Base-by-base conservation (phyloP, 169 alveolate genomes). In the Eimeria falciformis region DNA sequence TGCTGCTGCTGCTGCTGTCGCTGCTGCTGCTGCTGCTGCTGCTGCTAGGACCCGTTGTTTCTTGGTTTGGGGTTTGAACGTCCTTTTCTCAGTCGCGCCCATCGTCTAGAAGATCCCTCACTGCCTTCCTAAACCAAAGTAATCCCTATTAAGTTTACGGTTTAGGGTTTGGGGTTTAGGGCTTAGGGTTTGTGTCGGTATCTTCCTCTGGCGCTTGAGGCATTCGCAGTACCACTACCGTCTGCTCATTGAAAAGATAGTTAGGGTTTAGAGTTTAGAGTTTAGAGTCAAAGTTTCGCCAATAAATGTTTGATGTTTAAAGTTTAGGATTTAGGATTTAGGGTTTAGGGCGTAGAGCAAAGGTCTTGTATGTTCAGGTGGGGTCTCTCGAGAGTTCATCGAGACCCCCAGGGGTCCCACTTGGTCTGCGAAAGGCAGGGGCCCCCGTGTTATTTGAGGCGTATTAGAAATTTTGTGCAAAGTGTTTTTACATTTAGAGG, bases 361-460 rank as follows among this genome's bases (percentile, higher is more conserved):
- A 14, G 58, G 58, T 7, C 58, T 50, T 50, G 58, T 14, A 9
- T 7, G 21, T 50, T 7, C 58, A 14, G 21, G 21, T 50, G 58
- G 21, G 14, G 58, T 14, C 58, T 14, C 58, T 14, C 7, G 58
- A 50, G 58, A 14, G 21, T 14, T 14, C 58, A 7, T 14, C 7
- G 58, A 9, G 58, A 7, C 58, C 14, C 58, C 58, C 58, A 50
- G 58, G 58, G 58, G 58, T 14, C 58, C 58, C 58, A 7, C 58
- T 14, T 14, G 21, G 14, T 7, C 58, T 9, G 58, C 58, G 69
- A 21, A 5, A 4, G 27, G 27, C 69, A 21, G 69, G 69, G 69
- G 69, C 69, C 69, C 69, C 69, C 69, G 33, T 17, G 69, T 58
- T n/a, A n/a, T n/a, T n/a, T n/a, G n/a, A n/a, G n/a, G n/a, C n/a